These are phyloP conservation scores for Phytopythium kandeliae DNA, from an alignment of 352 stramenopile species.

Conservation along the genomic window DNA sequence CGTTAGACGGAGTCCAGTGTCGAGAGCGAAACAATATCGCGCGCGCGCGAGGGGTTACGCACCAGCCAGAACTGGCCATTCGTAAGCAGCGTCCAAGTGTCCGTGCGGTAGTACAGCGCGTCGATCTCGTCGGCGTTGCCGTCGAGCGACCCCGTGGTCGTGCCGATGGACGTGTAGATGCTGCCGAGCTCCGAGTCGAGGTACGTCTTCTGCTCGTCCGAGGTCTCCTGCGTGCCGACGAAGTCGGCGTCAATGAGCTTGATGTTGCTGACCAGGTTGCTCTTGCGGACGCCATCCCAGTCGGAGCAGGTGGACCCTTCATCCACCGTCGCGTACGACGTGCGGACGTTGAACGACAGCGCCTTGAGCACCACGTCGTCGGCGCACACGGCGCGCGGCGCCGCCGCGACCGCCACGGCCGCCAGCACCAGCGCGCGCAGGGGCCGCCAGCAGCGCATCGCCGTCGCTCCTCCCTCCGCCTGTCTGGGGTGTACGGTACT, in stretches of 20 bases:
- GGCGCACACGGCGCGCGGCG: constrained; percentile 11
- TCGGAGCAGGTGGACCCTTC: constrained; percentile 35
- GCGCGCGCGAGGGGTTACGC: constrained; percentile 6
- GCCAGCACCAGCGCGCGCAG: constrained; percentile 20
- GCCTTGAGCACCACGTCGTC: constrained; percentile 48
- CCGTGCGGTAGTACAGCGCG: constrained; percentile 56
- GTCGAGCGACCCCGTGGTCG: constrained; percentile 56
- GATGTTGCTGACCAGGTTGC: constrained; percentile 56
- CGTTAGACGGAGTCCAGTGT: not conserved
- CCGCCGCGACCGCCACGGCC: constrained; percentile 13
- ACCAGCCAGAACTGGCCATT: constrained; percentile 67
- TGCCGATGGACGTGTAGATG: constrained; percentile 61
- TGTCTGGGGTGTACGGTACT: too few species aligned
- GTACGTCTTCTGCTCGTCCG: constrained; percentile 55
- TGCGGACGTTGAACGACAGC: constrained; percentile 82
- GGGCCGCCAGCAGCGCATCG: not conserved
- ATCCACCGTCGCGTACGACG: constrained; percentile 46
- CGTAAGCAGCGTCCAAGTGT: constrained; percentile 48
- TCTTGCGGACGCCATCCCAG: constrained; percentile 60
- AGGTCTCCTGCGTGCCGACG: constrained; percentile 79
- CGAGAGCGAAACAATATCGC: not conserved
- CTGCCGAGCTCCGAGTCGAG: constrained; percentile 44
- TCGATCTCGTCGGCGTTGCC: constrained; percentile 46
- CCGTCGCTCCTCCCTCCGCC: too few species aligned
- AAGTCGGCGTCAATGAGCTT: constrained; percentile 53